These are phyloP conservation scores for Erodium maritimum DNA, from an alignment of 345 rosid species.

Conservation along the genomic window DNA sequence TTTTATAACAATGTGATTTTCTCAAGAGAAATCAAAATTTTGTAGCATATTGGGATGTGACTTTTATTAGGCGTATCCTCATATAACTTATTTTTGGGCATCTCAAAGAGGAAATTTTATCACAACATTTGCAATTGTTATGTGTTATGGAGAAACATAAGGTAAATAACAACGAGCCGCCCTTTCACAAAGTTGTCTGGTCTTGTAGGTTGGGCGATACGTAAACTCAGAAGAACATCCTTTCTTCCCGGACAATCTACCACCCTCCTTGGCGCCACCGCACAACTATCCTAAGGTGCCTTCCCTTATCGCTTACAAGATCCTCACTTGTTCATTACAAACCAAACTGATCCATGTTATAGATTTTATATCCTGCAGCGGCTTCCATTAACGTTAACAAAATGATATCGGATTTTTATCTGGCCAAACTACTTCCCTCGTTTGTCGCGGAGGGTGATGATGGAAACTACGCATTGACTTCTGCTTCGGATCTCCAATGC, in stretches of 20 bases:
- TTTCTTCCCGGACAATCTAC: slow-evolving; percentile 57
- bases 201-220: slow-evolving; percentile 79
- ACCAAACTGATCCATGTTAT: slow-evolving; percentile 3
- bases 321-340: neutral
- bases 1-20: too few species aligned
- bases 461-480: slow-evolving; percentile 65
- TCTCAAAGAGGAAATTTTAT: too few species aligned
- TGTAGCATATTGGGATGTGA: too few species aligned
- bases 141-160: too few species aligned
- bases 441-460: slow-evolving; percentile 66
- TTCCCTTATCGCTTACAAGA: too few species aligned
- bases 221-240: slow-evolving; percentile 73
- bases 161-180: too few species aligned
- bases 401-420: slow-evolving; percentile 57
- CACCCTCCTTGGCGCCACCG: slow-evolving; percentile 27
- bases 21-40: too few species aligned
- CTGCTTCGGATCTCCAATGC: slow-evolving; percentile 52
- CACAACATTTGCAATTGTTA: too few species aligned
- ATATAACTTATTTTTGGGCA: too few species aligned
- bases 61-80: too few species aligned
- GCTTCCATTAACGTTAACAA: slow-evolving; percentile 49
- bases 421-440: slow-evolving; percentile 57
- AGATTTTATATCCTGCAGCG: slow-evolving; percentile 60
- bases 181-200: too few species aligned
- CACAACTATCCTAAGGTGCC: slow-evolving; percentile 41